Evolutionary conservation across 1,139 yeast species (phyloP), one percentile per base, ranked within the genome.

Genomic region (Komagataea norvegica): DNA sequence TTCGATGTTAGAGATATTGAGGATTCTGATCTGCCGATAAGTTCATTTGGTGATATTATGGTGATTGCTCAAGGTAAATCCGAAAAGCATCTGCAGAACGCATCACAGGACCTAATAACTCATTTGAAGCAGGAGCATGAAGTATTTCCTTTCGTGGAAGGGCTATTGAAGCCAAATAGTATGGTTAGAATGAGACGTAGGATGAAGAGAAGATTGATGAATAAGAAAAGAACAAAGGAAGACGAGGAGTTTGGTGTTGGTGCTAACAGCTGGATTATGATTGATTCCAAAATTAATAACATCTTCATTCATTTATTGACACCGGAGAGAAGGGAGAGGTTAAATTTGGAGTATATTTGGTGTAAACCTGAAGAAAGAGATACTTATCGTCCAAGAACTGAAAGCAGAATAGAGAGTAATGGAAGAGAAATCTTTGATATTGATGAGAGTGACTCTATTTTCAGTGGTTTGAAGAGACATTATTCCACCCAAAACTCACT

Each of bases 41-140:
- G 70, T 3, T 40, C 61, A 37, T 44, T 70, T 51, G 50, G 68
- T 42, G 63, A 67, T 36, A 78, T 68, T 51, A 74, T 83, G 64
- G 61, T 88, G 5, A 62, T 89, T 2, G 74, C 79, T n/a, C 73
- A 93, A 0, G 96, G 95, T 2, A 82, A 80, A 54, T 79, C 91
- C 20, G 75, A 77, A 30, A 79, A 75, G 45, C 97, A 89, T 60
- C 64, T 87, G 18, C 79, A 72, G 50, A 80, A 78, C 41, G 89
- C 94, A 1, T 78, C 86, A 1, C 63, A 65, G 15, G 81, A 79
- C 48, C 61, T 88, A 27, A 59, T 67, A 37, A 62, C 64, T 24
- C 65, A 61, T 49, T 45, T 78, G 26, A 79, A 79, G 48, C 60
- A 62, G 10, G 61, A 64, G 11, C 63, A 60, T 40, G 52, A 56